phyloP scores from a whole-genome alignment of 2,329 filamentous ascomycete genomes.

The Beauveria rudraprayagi region DNA sequence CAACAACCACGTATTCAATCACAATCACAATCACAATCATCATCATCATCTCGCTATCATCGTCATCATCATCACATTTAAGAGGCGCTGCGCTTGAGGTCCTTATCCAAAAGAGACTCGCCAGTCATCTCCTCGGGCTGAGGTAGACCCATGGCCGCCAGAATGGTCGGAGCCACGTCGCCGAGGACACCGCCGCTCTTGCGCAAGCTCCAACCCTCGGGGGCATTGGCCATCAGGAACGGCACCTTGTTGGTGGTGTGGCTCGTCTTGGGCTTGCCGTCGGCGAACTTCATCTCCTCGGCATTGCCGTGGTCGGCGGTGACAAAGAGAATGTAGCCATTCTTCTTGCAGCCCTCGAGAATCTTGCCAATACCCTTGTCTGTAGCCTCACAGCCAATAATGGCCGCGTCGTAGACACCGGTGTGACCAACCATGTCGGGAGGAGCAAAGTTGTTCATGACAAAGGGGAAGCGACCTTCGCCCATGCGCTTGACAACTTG shows the following conservation, averaged over 20 bases:
- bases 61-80: constrained; percentile 13
- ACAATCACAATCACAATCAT: constrained; percentile 2
- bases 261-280: constrained; percentile 94
- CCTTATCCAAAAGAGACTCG: constrained; percentile 71
- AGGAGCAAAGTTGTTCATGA: constrained; percentile 99
- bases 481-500: constrained; percentile 82
- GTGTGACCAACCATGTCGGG: constrained; percentile 99
- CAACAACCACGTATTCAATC: not conserved
- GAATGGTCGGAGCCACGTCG: constrained; percentile 90
- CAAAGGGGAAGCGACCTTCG: constrained; percentile 83
- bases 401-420: constrained; percentile 90
- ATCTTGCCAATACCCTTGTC: constrained; percentile 92
- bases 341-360: constrained; percentile 87
- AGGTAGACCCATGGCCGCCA: constrained; percentile 83
- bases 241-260: constrained; percentile 98
- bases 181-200: constrained; percentile 84
- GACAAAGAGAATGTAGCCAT: constrained; percentile 89
- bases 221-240: constrained; percentile 96
- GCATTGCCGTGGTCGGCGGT: constrained; percentile 97
- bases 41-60: not conserved
- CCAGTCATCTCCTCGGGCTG: constrained; percentile 92
- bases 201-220: constrained; percentile 78
- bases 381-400: constrained; percentile 75
- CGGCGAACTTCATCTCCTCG: constrained; percentile 96
- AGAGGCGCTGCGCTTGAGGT: constrained; percentile 33